Evolutionary conservation across 2,329 filamentous ascomycete genomes (phyloP).

Genomic region (Apiospora arundinis): DNA sequence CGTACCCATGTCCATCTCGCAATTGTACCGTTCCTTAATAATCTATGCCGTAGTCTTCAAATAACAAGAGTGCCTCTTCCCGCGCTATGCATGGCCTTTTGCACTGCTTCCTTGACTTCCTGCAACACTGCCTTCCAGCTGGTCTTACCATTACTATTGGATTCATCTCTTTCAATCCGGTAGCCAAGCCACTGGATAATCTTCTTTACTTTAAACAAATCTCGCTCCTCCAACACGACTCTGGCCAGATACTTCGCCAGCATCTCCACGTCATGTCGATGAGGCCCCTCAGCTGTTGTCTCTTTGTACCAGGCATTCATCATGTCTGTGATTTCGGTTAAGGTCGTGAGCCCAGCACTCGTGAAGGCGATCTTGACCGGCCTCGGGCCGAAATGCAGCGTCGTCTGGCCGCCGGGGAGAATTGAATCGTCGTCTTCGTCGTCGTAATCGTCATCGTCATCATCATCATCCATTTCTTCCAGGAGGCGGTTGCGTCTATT

Average conservation of each 20-base stretch:
- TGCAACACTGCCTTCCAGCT: constrained; percentile 54
- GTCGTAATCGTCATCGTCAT: constrained; percentile 28
- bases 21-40: background rate
- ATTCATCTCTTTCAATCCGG: constrained; percentile 45
- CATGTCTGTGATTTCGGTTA: constrained; percentile 73
- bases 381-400: constrained; percentile 52
- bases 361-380: constrained; percentile 57
- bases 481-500: constrained; percentile 27
- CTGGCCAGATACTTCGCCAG: constrained; percentile 74
- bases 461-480: constrained; percentile 25
- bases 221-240: constrained; percentile 77
- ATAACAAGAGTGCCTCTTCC: constrained; percentile 64
- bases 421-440: constrained; percentile 28
- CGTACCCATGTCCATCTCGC: background rate
- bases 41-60: background rate
- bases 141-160: constrained; percentile 39
- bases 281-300: constrained; percentile 77
- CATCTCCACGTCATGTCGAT: constrained; percentile 77
- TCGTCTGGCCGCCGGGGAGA: constrained; percentile 46
- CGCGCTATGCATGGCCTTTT: constrained; percentile 60
- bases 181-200: constrained; percentile 72
- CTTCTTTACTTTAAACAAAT: constrained; percentile 76
- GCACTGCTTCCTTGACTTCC: constrained; percentile 56
- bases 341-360: constrained; percentile 47
- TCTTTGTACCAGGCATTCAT: constrained; percentile 77